These are phyloP conservation scores for Podospora australis DNA, from an alignment of 495 filamentous ascomycete genomes.

Conservation along the genomic window DNA sequence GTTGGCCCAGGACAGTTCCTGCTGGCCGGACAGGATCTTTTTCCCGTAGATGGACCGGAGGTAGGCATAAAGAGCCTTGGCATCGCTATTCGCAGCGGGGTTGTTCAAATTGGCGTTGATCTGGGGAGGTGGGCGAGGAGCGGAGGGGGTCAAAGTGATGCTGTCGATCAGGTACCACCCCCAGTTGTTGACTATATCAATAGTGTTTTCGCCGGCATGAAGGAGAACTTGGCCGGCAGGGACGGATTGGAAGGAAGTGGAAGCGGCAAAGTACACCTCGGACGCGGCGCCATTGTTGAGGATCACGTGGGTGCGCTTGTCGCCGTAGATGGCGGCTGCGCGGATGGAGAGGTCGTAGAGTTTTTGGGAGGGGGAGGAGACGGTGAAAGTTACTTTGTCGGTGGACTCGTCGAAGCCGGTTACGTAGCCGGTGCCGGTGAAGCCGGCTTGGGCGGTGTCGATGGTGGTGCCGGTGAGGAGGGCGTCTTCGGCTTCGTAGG, in stretches of 20 bases:
- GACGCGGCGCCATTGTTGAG: slow-evolving; percentile 35
- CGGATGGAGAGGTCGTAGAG: slow-evolving; percentile 38
- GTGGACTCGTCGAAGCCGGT: slow-evolving; percentile 31
- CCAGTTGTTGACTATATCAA: slow-evolving; percentile 42
- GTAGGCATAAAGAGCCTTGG: slow-evolving; percentile 29
- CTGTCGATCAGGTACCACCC: slow-evolving; percentile 44
- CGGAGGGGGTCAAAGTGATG: slow-evolving; percentile 31
- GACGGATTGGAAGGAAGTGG: slow-evolving; percentile 21
- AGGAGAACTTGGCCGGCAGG: slow-evolving; percentile 37
- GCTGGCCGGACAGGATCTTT: slow-evolving; percentile 43
- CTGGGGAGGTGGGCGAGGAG: slow-evolving; percentile 30
- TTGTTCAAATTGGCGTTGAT: slow-evolving; percentile 29
- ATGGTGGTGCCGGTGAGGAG: slow-evolving; percentile 29
- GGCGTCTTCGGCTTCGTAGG: slow-evolving; percentile 37
- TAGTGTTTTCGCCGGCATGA: slow-evolving; percentile 35
- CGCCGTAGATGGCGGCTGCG: slow-evolving; percentile 36
- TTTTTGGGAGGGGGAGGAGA: slow-evolving; percentile 20
- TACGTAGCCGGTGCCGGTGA: slow-evolving; percentile 37
- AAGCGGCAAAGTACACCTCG: slow-evolving; percentile 32
- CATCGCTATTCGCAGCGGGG: slow-evolving; percentile 16
- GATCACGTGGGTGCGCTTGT: slow-evolving; percentile 34
- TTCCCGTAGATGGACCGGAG: slow-evolving; percentile 39
- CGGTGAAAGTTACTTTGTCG: slow-evolving; percentile 36
- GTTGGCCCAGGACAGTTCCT: slow-evolving; percentile 30
- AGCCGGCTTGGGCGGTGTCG: slow-evolving; percentile 29